These are phyloP conservation scores for Xylaria multiplex DNA, from an alignment of 2,329 filamentous ascomycete species.

Conservation along the genomic window DNA sequence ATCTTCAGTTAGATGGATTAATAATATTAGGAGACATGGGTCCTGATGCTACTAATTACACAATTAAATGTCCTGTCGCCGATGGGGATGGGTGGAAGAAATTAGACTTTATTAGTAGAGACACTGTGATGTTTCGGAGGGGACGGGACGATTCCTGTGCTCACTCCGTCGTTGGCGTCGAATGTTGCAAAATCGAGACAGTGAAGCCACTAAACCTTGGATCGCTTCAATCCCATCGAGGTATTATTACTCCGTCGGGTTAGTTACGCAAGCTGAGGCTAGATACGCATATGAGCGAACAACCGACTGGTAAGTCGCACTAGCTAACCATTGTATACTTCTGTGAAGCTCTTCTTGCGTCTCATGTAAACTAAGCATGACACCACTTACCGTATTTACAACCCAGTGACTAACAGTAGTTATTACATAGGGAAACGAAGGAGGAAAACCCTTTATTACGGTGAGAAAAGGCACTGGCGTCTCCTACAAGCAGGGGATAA, in stretches of 20 bases:
- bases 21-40: background rate
- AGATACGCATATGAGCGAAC: background rate
- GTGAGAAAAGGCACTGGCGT: background rate
- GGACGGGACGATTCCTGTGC: too few relatives aligned
- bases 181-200: background rate
- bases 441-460: background rate
- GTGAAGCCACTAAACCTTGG: background rate
- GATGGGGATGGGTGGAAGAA: background rate
- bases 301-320: conserved; percentile 3
- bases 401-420: background rate
- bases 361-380: background rate
- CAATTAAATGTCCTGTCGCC: background rate
- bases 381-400: too few relatives aligned
- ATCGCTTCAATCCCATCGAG: background rate
- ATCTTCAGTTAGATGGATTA: conserved; percentile 2
- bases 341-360: background rate
- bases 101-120: background rate
- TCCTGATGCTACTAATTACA: background rate
- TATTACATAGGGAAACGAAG: background rate
- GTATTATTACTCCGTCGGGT: background rate
- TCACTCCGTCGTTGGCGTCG: background rate
- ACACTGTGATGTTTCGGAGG: background rate
- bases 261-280: background rate
- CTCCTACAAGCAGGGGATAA: background rate
- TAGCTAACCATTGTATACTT: background rate